Conservation (phyloP, 2,329 filamentous ascomycete genomes). For the Exserohilum rostratum region DNA sequence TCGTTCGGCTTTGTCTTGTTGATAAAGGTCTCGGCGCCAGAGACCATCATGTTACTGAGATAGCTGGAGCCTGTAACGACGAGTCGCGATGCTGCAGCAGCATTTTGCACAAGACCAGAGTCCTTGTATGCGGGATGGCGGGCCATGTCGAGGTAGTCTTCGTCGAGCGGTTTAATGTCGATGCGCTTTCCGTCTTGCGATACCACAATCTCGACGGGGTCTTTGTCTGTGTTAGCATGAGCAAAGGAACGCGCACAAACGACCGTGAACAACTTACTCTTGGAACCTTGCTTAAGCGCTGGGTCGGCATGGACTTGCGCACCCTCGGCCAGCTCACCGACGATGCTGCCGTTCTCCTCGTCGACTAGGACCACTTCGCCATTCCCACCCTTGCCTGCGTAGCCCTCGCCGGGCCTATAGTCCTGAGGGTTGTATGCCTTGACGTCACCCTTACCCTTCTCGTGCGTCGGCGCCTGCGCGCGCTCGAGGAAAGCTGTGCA, state of each 20-base stretch:
- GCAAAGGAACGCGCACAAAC: constrained; percentile 7
- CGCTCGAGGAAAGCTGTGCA: constrained; percentile 95
- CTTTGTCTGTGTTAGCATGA: constrained; percentile 52
- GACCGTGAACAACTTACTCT: constrained; percentile 65
- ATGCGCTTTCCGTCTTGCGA: constrained; percentile 71
- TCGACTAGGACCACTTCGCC: constrained; percentile 92
- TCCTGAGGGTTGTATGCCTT: constrained; percentile 77
- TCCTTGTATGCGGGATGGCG: constrained; percentile 91
- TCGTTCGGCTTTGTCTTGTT: constrained; percentile 76
- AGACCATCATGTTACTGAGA: constrained; percentile 77
- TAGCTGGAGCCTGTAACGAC: constrained; percentile 87
- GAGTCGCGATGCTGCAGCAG: constrained; percentile 84
- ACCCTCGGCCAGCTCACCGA: constrained; percentile 85
- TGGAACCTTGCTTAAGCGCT: constrained; percentile 81
- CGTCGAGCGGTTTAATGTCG: constrained; percentile 69
- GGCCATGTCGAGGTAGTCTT: constrained; percentile 76
- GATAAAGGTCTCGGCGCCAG: constrained; percentile 79
- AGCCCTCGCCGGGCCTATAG: constrained; percentile 80
- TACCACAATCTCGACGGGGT: constrained; percentile 80
- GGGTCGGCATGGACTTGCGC: constrained; percentile 80
- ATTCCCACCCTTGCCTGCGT: constrained; percentile 58
- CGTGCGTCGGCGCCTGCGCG: constrained; percentile 65
- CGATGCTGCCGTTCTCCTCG: constrained; percentile 93
- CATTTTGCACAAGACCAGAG: constrained; percentile 84
- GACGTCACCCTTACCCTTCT: constrained; percentile 38